Conservation (phyloP, 129 eudicot genomes). For the Ambrosia artemisiifolia region DNA sequence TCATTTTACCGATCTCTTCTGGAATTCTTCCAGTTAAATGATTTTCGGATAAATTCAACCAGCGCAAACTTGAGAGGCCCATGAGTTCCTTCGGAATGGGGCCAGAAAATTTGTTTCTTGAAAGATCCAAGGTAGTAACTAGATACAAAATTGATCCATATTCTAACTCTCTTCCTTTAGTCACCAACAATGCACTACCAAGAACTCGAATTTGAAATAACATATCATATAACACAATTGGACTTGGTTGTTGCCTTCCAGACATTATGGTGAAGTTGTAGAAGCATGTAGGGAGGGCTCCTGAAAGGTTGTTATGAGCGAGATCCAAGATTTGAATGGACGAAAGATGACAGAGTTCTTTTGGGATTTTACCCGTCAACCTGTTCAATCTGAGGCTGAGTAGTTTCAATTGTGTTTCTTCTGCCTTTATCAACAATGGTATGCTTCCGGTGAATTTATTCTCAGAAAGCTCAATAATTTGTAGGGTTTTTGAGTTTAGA, state of each 20-base stretch:
- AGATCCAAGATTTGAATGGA: not conserved
- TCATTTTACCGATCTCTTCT: not conserved
- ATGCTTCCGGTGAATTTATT: not conserved
- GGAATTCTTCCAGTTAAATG: not conserved
- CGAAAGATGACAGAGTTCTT: not conserved
- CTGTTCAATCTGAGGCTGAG: not conserved
- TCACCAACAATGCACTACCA: slow-evolving; percentile 22
- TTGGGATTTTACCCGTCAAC: not conserved
- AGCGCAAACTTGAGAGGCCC: slow-evolving; percentile 17
- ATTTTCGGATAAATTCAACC: slow-evolving; percentile 35
- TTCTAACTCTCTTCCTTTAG: slow-evolving; percentile 32
- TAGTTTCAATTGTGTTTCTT: not conserved
- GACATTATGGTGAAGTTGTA: slow-evolving; percentile 16
- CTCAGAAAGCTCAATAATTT: not conserved
- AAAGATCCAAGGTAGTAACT: slow-evolving; percentile 39
- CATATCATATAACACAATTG: not conserved
- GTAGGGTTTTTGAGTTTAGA: not conserved
- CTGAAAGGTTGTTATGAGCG: slow-evolving; percentile 22
- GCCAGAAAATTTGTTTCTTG: slow-evolving; percentile 31
- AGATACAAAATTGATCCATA: slow-evolving; percentile 16
- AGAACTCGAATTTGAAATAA: not conserved
- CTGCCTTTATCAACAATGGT: not conserved
- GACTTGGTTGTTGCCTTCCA: not conserved
- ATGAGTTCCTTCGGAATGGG: slow-evolving; percentile 21
- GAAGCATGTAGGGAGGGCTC: slow-evolving; percentile 27